Evolutionary conservation across 2,329 filamentous ascomycete genomes (phyloP), one percentile per base, ranked within the genome.

Genomic region (Monilinia fructicola): DNA sequence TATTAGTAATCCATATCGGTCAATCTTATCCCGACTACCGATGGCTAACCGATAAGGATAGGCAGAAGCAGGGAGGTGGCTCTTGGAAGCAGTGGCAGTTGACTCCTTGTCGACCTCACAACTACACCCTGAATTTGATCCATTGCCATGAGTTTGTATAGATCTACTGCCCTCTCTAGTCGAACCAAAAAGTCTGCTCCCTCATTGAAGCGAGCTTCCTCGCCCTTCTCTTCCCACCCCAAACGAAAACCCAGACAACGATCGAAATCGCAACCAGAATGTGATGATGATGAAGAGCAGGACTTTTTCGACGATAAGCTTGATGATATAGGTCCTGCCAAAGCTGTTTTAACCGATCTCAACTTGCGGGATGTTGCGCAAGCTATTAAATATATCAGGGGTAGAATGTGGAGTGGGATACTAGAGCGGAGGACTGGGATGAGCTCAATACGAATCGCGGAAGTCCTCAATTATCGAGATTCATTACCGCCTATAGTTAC

Each of bases 401-500:
- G 74, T 26, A 81, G 78, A 72, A 90, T 90, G 84, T 92, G 91
- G 78, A 83, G 81, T 50, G 78, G 83, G 1, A 79, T 92, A 14
- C 89, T 89, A 3, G 80, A 82, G 26, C 78, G 78, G 54, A 79
- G 79, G 11, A 79, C 83, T 0, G 88, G 89, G 28, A 86, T 92
- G 82, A 84, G 82, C 71, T 88, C 86, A 6, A 84, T 83, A 26
- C 81, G 87, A 14, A 86, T 87, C 18, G 81, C 88, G 2, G 84
- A 89, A 72, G 78, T 90, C 21, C 80, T 92, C 63, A 85, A 87
- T 69, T 87, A 85, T 74, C 82, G 89, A 23, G 78, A 77, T 42
- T 77, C 77, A 18, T 76, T 91, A 50, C 88, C 90, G 12, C 86
- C 86, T 0, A 79, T 92, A 28, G 85, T 90, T 6, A 89, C 87